phyloP scores from a whole-genome alignment of 164 flowering plant species.

The Vitis labrusca region DNA sequence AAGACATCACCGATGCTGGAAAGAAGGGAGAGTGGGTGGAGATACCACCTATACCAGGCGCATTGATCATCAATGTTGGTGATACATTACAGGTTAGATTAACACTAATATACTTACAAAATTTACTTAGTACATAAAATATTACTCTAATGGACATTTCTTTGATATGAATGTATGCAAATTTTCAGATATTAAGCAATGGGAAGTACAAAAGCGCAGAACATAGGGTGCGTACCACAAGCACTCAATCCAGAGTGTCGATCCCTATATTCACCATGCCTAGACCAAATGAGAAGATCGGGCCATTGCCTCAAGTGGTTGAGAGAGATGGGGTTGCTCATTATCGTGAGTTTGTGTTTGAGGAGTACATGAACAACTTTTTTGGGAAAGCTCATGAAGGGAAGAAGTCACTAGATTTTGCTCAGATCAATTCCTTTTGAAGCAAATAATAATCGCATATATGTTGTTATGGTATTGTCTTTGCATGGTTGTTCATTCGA shows the following conservation, averaged over 20 bases:
- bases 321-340: slow-evolving; percentile 30
- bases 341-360: slow-evolving; percentile 28
- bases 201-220: slow-evolving; percentile 49
- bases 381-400: slow-evolving; percentile 41
- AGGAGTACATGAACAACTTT: slow-evolving; percentile 37
- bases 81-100: slow-evolving; percentile 14
- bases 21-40: slow-evolving; percentile 41
- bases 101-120: no score
- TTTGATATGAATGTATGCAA: neutral
- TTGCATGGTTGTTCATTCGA: no score
- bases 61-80: slow-evolving; percentile 46
- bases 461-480: no score
- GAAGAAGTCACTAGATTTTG: slow-evolving; percentile 47
- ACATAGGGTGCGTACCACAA: slow-evolving; percentile 41
- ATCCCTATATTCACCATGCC: slow-evolving; percentile 34
- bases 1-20: neutral
- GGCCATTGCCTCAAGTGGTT: slow-evolving; percentile 34
- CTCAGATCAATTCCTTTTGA: neutral
- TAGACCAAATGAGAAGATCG: slow-evolving; percentile 22
- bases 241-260: slow-evolving; percentile 34
- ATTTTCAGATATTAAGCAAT: slow-evolving; percentile 40
- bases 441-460: no score
- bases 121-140: no score
- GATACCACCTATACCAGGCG: slow-evolving; percentile 42
- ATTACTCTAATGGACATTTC: no score